A percentile compares a stretch with the other conserved stretches of the same genome.
Evolutionary conservation across 1,139 yeast species (phyloP).

Genomic region (Petasospora fabianii): DNA sequence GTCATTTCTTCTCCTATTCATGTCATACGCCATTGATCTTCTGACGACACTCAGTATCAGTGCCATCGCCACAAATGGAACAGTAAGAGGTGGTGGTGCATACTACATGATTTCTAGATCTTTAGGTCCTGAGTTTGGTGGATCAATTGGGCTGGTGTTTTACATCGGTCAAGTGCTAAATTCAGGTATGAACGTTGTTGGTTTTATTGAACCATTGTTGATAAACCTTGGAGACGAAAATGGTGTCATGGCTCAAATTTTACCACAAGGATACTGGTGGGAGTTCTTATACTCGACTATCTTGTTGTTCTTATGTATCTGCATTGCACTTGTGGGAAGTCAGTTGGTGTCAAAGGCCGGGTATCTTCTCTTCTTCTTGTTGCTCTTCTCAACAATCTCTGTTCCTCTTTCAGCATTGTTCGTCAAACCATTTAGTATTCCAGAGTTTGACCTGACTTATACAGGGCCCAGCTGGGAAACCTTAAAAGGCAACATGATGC

Average conservation of each 20-base stretch:
- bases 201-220: conserved; percentile 69
- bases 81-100: conserved; percentile 83
- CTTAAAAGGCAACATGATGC: conserved; percentile 60
- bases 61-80: conserved; percentile 80
- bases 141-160: conserved; percentile 75
- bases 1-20: conserved; percentile 48
- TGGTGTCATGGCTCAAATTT: conserved; percentile 52
- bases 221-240: conserved; percentile 50
- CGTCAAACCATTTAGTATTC: conserved; percentile 54
- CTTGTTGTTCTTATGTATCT: conserved; percentile 67
- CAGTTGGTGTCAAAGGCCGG: conserved; percentile 83
- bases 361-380: conserved; percentile 61
- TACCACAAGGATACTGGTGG: conserved; percentile 57
- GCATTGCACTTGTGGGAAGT: conserved; percentile 80
- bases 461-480: conserved; percentile 74
- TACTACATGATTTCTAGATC: conserved; percentile 79
- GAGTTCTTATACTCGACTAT: conserved; percentile 61
- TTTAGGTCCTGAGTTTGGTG: conserved; percentile 81
- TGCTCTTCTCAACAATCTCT: conserved; percentile 72
- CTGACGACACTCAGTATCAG: conserved; percentile 71
- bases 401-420: conserved; percentile 75
- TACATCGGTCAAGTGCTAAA: conserved; percentile 74
- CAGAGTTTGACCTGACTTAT: conserved; percentile 48
- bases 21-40: conserved; percentile 64
- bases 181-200: conserved; percentile 75